Percentiles rank a stretch among this genome's conserved stretches.
Conservation (phyloP, 306 rosid species). For the Cucurbita maxima region DNA sequence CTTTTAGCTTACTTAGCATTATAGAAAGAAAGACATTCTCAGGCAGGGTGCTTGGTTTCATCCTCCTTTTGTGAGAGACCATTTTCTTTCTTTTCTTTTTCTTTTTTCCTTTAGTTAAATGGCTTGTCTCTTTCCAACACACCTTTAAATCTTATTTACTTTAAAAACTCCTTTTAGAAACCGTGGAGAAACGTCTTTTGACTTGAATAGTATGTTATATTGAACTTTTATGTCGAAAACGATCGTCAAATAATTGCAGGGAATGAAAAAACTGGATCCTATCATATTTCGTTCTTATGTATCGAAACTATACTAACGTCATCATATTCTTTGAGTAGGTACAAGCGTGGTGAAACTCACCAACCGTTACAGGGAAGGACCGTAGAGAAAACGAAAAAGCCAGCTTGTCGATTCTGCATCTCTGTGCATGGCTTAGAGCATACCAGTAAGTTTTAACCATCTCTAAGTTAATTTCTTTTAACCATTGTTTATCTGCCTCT, state of each 20-base stretch:
- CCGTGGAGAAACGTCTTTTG: constrained; percentile 23
- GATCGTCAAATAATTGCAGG: not conserved
- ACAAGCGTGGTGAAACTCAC: not conserved
- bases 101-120: constrained; percentile 16
- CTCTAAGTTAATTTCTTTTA: not conserved
- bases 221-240: not conserved
- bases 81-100: constrained; percentile 32
- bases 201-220: constrained; percentile 11
- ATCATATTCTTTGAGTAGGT: not conserved
- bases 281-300: not conserved
- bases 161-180: constrained; percentile 39
- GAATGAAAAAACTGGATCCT: not conserved
- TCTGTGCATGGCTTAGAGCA: not conserved
- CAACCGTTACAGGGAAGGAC: not conserved
- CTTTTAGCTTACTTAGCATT: not conserved
- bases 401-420: not conserved
- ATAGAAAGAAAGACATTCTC: constrained; percentile 16
- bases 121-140: constrained; percentile 39
- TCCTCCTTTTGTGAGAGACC: constrained; percentile 37
- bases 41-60: constrained; percentile 23
- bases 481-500: not conserved
- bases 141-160: constrained; percentile 37
- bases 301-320: not conserved
- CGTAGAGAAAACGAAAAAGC: not conserved
- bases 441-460: not conserved